Evolutionary conservation across 1,284 basidiomycete genomes (phyloP).

Genomic region (Ustanciosporium gigantosporum): DNA sequence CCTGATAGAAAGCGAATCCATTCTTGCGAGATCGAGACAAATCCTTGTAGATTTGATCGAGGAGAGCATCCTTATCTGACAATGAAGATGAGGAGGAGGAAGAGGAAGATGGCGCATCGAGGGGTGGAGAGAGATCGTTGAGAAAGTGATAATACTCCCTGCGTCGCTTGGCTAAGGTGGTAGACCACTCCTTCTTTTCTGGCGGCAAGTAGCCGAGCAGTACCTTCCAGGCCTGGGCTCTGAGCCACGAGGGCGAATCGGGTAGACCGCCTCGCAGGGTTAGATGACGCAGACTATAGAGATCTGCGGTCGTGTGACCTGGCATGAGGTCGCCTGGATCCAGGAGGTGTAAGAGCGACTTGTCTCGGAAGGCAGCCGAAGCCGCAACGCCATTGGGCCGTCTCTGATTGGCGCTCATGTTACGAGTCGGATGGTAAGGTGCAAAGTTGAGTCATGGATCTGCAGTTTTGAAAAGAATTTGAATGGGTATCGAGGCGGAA

Average conservation of each 20-base stretch:
- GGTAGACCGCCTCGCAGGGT: constrained; percentile 40
- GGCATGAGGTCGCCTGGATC: constrained; percentile 48
- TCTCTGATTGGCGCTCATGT: constrained; percentile 24
- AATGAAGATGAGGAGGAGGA: constrained; percentile 3
- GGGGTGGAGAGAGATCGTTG: constrained; percentile 36
- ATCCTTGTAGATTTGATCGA: constrained; percentile 57
- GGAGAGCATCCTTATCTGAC: constrained; percentile 38
- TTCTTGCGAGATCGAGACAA: constrained; percentile 48
- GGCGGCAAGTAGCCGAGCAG: constrained; percentile 52
- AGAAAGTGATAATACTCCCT: constrained; percentile 54
- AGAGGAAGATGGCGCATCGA: neutral
- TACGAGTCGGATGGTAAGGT: too few species aligned
- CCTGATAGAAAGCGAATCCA: constrained; percentile 52
- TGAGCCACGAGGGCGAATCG: constrained; percentile 46
- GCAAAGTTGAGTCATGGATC: too few species aligned
- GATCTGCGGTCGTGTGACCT: constrained; percentile 45
- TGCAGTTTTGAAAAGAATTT: too few species aligned
- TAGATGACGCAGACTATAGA: constrained; percentile 51
- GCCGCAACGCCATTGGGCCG: constrained; percentile 9
- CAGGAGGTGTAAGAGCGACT: constrained; percentile 41
- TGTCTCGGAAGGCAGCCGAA: constrained; percentile 9
- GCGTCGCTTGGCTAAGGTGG: constrained; percentile 35
- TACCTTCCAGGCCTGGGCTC: constrained; percentile 57
- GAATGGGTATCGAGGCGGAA: too few species aligned
- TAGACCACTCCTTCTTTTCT: constrained; percentile 52